These are phyloP conservation scores for Penicillium longicatenatum DNA, from an alignment of 495 filamentous ascomycete genomes.

Conservation along the genomic window DNA sequence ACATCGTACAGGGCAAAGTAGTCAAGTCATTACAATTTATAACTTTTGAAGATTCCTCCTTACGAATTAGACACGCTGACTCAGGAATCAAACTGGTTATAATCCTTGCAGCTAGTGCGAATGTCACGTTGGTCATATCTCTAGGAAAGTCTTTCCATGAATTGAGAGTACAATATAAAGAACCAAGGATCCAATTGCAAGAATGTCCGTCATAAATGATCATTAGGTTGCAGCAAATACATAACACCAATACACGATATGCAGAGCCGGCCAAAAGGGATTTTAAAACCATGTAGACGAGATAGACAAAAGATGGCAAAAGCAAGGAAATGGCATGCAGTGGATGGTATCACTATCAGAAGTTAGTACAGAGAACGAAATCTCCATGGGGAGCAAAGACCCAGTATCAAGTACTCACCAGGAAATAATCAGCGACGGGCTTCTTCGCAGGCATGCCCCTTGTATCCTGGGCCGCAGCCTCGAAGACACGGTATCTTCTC, in stretches of 20 bases:
- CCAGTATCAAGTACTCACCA: constrained; percentile 47
- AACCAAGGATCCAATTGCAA: constrained; percentile 5
- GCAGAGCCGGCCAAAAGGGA: constrained; percentile 17
- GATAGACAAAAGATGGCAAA: constrained; percentile 13
- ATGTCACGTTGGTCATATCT: not conserved
- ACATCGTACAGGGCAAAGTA: too few relatives aligned
- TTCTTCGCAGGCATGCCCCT: constrained; percentile 99
- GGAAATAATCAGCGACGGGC: constrained; percentile 95
- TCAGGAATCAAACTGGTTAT: not conserved
- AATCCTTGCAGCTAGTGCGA: not conserved
- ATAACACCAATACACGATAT: constrained; percentile 29
- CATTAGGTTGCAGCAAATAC: constrained; percentile 27
- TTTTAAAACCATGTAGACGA: constrained; percentile 15
- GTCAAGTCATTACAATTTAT: too few relatives aligned
- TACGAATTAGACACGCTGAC: too few relatives aligned
- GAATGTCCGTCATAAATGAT: constrained; percentile 27
- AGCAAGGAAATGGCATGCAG: constrained; percentile 9
- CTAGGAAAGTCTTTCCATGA: not conserved
- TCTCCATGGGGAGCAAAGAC: not conserved
- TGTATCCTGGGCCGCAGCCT: constrained; percentile 94
- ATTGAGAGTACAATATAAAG: not conserved
- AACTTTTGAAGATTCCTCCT: too few relatives aligned
- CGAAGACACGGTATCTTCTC: constrained; percentile 91
- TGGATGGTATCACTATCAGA: constrained; percentile 28
- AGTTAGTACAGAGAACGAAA: constrained; percentile 7